Evolutionary conservation across 345 rosid genomes (phyloP), one percentile per base, ranked within the genome.

Genomic region (Salix exigua): DNA sequence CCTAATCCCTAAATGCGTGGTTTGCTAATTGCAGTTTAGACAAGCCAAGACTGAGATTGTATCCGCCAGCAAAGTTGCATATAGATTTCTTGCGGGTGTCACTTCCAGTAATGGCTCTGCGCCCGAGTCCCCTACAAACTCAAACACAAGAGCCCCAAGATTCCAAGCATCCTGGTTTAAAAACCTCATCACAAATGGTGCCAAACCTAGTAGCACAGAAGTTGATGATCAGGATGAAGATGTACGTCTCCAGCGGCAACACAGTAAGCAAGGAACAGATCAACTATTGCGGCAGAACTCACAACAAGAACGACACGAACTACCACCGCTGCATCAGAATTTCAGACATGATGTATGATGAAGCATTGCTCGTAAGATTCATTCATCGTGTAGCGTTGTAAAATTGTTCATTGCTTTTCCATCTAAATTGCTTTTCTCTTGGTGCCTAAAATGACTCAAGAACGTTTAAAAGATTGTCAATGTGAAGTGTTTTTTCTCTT

Each of bases 61-160:
- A 58, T 91, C 97, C 46, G 97, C 99, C 35, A 94, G 99, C 90
- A 96, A 90, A 88, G 98, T 91, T 82, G 98, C 98, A 18, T 96
- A 92, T 84, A 92, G 94, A 50, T 94, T 94, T 75, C 91, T 96
- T 51, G 25, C 82, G 53, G 91, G 94, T 31, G 93, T 89, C 14
- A 75, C 91, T 25, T 79, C 96, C 2, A 84, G 83, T 61, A 79
- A 79, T 40, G 81, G 84, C 10, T 58, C 83, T 60, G 46, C 74
- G 37, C 71, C 84, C 2, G 99, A 88, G 76, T 81, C 88, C 55
- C 83, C 90, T 6, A 76, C 87, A 82, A 90, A 75, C 83, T 83
- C 93, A 72, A 91, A 85, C 72, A 83, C 89, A 77, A 92, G 93
- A 68, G 71, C 50, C 77, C 84, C 91, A 60, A 85, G 87, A 81